Conservation (phyloP, 495 filamentous ascomycete genomes). For the Penicillium lividum region DNA sequence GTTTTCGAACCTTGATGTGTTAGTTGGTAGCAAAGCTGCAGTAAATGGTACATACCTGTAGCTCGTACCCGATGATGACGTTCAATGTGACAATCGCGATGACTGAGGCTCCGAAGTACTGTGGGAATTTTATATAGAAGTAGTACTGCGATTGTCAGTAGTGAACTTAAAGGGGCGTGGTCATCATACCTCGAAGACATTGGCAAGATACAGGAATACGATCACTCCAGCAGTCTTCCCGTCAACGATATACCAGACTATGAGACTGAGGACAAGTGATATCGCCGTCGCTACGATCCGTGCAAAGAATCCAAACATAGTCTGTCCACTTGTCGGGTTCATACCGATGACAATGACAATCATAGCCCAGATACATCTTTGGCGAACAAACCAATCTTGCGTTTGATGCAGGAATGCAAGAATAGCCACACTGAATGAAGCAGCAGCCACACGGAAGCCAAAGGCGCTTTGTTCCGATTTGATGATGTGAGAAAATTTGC, state of each 20-base stretch:
- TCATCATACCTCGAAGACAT: constrained; percentile 55
- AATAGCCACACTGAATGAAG: constrained; percentile 69
- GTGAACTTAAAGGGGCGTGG: not conserved
- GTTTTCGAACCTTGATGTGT: constrained; percentile 51
- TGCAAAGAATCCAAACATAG: constrained; percentile 67
- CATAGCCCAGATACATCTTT: constrained; percentile 76
- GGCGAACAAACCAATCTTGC: constrained; percentile 64
- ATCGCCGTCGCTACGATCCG: constrained; percentile 62
- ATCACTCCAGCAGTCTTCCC: constrained; percentile 62
- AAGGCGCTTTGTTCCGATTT: constrained; percentile 48
- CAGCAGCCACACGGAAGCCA: constrained; percentile 69
- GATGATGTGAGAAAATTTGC: constrained; percentile 28
- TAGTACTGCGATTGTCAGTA: constrained; percentile 43
- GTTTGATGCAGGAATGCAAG: constrained; percentile 66
- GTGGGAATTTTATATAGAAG: constrained; percentile 64
- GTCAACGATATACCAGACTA: constrained; percentile 77
- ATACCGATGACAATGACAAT: constrained; percentile 71
- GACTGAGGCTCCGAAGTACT: constrained; percentile 59
- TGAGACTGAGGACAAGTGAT: constrained; percentile 58
- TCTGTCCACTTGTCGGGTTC: constrained; percentile 60
- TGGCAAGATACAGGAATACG: constrained; percentile 66
- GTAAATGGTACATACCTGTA: constrained; percentile 54
- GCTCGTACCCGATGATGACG: constrained; percentile 72
- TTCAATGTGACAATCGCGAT: constrained; percentile 66
- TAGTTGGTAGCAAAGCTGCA: not conserved